Evolutionary conservation across 495 filamentous ascomycete species (phyloP).

Genomic region (Talaromyces wortmannii): DNA sequence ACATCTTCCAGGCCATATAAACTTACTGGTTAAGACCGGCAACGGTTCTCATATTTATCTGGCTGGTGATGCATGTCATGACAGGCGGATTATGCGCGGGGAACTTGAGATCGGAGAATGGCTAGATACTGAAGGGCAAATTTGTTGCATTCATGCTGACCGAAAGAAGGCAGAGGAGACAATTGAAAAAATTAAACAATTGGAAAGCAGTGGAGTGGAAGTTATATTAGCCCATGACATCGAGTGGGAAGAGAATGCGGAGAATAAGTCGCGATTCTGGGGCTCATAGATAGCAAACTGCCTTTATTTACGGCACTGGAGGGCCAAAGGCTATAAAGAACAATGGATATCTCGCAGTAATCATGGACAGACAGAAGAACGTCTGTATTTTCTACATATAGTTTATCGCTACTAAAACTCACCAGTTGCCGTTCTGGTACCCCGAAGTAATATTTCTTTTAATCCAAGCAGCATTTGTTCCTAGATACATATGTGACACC

Average conservation of each 20-base stretch:
- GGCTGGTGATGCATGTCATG: conserved; percentile 41
- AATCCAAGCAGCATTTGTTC: too few species aligned
- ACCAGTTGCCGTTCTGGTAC: too few species aligned
- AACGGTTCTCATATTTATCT: conserved; percentile 28
- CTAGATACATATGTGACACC: too few species aligned
- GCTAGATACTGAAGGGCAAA: conserved; percentile 20
- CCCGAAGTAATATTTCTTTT: too few species aligned
- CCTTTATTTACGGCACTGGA: too few species aligned
- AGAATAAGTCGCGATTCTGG: not conserved
- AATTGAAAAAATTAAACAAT: conserved; percentile 17
- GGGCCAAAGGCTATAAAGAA: too few species aligned
- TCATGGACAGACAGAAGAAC: too few species aligned
- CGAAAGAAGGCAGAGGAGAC: conserved; percentile 22
- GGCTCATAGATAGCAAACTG: not conserved
- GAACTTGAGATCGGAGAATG: conserved; percentile 36
- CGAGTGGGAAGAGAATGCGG: conserved; percentile 1
- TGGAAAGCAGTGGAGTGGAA: conserved; percentile 7
- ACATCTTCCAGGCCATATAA: conserved; percentile 40
- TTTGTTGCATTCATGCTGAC: conserved; percentile 36
- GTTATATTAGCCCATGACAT: conserved; percentile 6
- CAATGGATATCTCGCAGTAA: too few species aligned
- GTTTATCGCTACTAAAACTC: too few species aligned
- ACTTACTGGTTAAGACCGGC: conserved; percentile 23
- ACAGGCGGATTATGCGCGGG: conserved; percentile 30
- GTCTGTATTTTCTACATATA: too few species aligned